Evolutionary conservation across 2,329 filamentous ascomycete genomes (phyloP).

Genomic region (Ophiostoma sp.): DNA sequence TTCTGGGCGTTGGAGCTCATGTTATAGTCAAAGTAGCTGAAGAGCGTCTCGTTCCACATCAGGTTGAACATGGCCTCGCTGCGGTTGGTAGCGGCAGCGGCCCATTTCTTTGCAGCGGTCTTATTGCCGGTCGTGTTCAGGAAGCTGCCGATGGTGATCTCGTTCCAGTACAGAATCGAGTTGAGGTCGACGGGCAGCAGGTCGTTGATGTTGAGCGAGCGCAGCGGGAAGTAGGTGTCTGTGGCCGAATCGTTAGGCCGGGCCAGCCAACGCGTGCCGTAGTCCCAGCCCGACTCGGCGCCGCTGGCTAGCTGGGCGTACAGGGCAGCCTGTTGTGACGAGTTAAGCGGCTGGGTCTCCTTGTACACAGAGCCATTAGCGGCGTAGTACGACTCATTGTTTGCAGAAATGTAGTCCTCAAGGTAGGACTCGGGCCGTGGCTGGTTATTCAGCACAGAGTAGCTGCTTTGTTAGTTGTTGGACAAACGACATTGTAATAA

Average conservation of each 20-base stretch:
- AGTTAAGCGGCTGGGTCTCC: slow-evolving; percentile 50
- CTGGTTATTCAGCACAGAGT: slow-evolving; percentile 63
- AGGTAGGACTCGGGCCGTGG: slow-evolving; percentile 67
- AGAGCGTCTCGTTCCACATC: slow-evolving; percentile 64
- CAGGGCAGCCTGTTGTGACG: slow-evolving; percentile 51
- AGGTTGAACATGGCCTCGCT: slow-evolving; percentile 63
- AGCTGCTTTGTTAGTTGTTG: slow-evolving; percentile 38
- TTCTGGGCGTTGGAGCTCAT: slow-evolving; percentile 58
- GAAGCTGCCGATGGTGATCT: slow-evolving; percentile 59
- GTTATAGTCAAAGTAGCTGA: slow-evolving; percentile 70
- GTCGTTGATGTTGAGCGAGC: slow-evolving; percentile 60
- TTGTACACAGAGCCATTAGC: slow-evolving; percentile 60
- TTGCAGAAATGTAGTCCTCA: slow-evolving; percentile 67
- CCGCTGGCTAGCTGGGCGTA: slow-evolving; percentile 65
- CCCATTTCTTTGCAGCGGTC: slow-evolving; percentile 50
- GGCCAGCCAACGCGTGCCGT: slow-evolving; percentile 58
- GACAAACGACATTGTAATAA: not conserved
- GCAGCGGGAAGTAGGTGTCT: slow-evolving; percentile 65
- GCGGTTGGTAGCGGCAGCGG: slow-evolving; percentile 50
- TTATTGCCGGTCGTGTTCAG: slow-evolving; percentile 53
- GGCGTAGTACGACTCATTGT: slow-evolving; percentile 63
- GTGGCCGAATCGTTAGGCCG: slow-evolving; percentile 58
- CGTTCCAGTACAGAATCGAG: slow-evolving; percentile 66
- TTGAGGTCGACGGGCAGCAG: slow-evolving; percentile 67
- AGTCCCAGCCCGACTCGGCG: slow-evolving; percentile 68